Evolutionary conservation across 331 rosid genomes (phyloP).

Genomic region (Stylosanthes scabra): DNA sequence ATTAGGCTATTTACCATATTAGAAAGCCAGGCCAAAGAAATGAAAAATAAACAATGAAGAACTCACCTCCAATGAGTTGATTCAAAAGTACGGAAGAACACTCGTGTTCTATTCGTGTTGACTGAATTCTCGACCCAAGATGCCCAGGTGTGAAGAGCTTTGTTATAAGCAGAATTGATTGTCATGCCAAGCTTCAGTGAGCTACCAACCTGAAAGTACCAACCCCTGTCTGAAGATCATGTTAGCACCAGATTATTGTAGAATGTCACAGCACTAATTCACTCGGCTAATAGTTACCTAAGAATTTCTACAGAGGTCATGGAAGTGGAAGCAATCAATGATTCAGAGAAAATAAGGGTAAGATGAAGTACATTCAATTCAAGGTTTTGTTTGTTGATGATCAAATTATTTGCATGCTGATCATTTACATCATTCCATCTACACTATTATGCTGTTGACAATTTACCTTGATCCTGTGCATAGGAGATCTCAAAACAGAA

Average conservation of each 20-base stretch:
- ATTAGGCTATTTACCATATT: not conserved
- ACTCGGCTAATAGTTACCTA: not conserved
- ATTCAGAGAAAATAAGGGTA: conserved; percentile 21
- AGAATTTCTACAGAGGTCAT: not conserved
- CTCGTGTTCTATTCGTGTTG: conserved; percentile 62
- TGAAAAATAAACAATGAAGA: conserved; percentile 6
- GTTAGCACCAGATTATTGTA: conserved; percentile 42
- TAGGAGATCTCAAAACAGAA: not conserved
- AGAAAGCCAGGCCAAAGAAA: conserved; percentile 13
- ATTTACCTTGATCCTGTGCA: not conserved
- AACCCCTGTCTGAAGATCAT: conserved; percentile 71
- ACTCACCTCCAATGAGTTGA: conserved; percentile 88
- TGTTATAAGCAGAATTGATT: conserved; percentile 64
- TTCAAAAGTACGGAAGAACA: conserved; percentile 88
- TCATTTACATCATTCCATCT: not conserved
- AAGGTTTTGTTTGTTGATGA: not conserved
- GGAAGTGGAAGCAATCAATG: not conserved
- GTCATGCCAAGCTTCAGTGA: conserved; percentile 80
- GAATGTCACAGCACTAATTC: not conserved
- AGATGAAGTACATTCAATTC: conserved; percentile 22
- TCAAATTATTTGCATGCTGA: not conserved
- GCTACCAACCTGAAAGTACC: conserved; percentile 79
- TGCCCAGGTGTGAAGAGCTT: conserved; percentile 79
- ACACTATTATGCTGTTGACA: conserved; percentile 5
- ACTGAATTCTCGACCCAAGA: conserved; percentile 72